Evolutionary conservation across 495 filamentous ascomycete genomes (phyloP), one percentile per base, ranked within the genome.

Genomic region (Penicillium robsamsonii): DNA sequence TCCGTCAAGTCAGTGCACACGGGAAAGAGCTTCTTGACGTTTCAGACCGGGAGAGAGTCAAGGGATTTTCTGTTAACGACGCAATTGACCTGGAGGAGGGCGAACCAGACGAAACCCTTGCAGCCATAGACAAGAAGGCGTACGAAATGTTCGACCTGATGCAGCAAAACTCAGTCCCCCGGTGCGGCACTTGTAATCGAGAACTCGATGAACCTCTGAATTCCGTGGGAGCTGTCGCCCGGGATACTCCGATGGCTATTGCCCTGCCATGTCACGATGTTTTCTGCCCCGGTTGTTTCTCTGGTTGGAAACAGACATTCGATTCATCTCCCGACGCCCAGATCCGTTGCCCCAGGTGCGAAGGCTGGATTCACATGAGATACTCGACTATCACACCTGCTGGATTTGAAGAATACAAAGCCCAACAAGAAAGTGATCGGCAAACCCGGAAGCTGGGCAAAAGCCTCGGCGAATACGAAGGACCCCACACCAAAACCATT

Each of bases 1-100:
- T 98, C 9, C 90, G 94, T 5, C 82, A 92, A 44, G 85, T 97
- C 30, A 97, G 90, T 63, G 94, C 92, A 4, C 91, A 96, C 70
- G 94, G 94, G 7, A 87, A 85, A 63, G 94, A 97, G 54, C 80
- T 97, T 27, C 81, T 98, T 3, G 86, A 84, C 44, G 84, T 90
- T 17, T 85, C 92, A 46, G 92, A 96, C 63, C 79, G 94, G 17
- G 84, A 87, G 38, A 75, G 86, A 13, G 84, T 88, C 53, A 85
- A 90, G 62, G 94, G 94, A 10, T 73, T 92, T 65, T 91, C 85
- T 44, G 80, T 81, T 8, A 83, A 89, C 9, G 88, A 90, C 52
- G 88, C 94, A 2, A 96, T 97, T 58, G 86, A 94, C 60, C 78
- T 98, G 7, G 89, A 90, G 50, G 88, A 88, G 51, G 88, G 90